A percentile compares a stretch with the other conserved stretches of the same genome.
Conservation (phyloP, 306 rosid genomes). For the Arachis hypogaea region DNA sequence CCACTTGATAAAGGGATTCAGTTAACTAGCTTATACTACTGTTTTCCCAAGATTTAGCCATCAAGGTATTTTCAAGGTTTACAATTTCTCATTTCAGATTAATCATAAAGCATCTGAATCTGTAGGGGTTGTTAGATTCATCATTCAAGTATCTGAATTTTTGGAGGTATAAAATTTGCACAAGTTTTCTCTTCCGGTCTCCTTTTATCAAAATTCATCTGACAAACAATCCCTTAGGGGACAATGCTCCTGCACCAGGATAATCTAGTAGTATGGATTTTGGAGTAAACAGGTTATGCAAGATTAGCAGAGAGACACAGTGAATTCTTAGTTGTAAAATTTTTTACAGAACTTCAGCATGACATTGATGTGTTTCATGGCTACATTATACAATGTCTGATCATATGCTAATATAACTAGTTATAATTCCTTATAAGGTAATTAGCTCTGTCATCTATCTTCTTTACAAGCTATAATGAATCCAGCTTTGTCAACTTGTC, state of each 20-base stretch:
- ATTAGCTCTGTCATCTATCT: neutral
- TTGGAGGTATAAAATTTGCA: too few species aligned
- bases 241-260: too few species aligned
- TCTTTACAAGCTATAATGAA: neutral
- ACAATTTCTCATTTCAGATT: neutral
- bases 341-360: neutral
- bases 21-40: neutral
- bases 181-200: too few species aligned
- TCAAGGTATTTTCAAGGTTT: neutral
- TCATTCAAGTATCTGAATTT: too few species aligned
- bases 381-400: neutral
- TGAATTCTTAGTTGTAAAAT: neutral
- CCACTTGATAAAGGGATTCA: too few species aligned
- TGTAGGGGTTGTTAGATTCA: neutral
- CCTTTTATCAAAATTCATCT: too few species aligned
- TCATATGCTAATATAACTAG: conserved; percentile 13
- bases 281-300: neutral
- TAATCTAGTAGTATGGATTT: neutral
- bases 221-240: too few species aligned
- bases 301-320: neutral
- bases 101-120: neutral
- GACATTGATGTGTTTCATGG: neutral
- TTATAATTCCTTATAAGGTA: neutral
- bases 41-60: neutral
- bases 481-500: neutral